These are phyloP conservation scores for Podila minutissima DNA, from an alignment of 192 early-diverging fungal genomes.

Conservation along the genomic window DNA sequence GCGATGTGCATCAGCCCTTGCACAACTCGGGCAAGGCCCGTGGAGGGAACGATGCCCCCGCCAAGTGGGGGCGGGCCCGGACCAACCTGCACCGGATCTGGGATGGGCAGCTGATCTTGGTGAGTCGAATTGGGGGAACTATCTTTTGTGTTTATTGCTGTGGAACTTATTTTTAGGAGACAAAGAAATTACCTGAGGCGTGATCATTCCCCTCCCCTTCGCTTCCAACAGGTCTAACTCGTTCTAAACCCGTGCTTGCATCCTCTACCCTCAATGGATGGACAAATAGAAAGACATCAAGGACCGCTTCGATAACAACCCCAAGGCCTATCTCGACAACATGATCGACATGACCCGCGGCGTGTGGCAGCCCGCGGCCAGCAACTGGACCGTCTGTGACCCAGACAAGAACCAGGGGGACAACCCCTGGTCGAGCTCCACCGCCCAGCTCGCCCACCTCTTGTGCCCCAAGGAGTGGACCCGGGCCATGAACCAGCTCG, in stretches of 20 bases:
- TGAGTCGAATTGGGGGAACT: slow-evolving; percentile 7
- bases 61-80: slow-evolving; percentile 44
- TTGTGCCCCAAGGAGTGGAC: slow-evolving; percentile 54
- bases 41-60: slow-evolving; percentile 32
- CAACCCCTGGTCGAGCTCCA: slow-evolving; percentile 31
- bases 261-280: neutral
- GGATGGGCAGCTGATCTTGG: slow-evolving; percentile 49
- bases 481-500: slow-evolving; percentile 31
- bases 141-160: neutral
- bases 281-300: slow-evolving; percentile 46
- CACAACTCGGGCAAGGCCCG: slow-evolving; percentile 47
- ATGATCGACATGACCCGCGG: slow-evolving; percentile 33
- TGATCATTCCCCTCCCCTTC: neutral
- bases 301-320: slow-evolving; percentile 42
- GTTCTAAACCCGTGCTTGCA: neutral
- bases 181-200: too few relatives aligned
- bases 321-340: slow-evolving; percentile 46
- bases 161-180: too few relatives aligned
- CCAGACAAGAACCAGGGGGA: slow-evolving; percentile 25
- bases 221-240: neutral
- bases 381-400: slow-evolving; percentile 37
- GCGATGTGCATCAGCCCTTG: slow-evolving; percentile 59
- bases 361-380: slow-evolving; percentile 34
- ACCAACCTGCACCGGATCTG: slow-evolving; percentile 51
- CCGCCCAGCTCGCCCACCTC: slow-evolving; percentile 7